Base-by-base conservation (phyloP, 257 asterid species). In the Thymus quinquecostatus region DNA sequence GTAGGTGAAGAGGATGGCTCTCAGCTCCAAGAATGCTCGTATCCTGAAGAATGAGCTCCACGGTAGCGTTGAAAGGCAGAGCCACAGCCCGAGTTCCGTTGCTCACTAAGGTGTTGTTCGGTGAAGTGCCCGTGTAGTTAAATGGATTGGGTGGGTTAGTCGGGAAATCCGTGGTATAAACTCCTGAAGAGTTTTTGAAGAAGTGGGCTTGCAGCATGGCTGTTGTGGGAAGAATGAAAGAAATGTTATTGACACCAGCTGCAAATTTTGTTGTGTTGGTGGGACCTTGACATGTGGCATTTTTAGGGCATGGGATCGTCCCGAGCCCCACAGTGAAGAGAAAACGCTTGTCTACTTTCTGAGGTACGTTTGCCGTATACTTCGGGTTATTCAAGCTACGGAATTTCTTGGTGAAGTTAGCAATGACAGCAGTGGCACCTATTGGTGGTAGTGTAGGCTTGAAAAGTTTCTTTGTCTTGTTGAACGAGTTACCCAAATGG, bases 21-120 rank as follows among this genome's bases (percentile, higher is more conserved):
- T 89, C 96, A 2, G 86, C 88, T n/a, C 96, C 92, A 33, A 89
- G 76, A 78, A 85, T 89, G 86, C 85, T 84, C 0, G 90, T 89
- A 43, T 68, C 96, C 79, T 89, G 96, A 71, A 89, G 33, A 64
- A 89, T 82, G 21, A 89, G 55, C 71, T 89, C 90, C 79, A 87
- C 96, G 2, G 84, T 85, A 1, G 91, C 51, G 69, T 87, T 87
- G 79, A 80, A 89, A 7, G 81, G 82, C 43, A 89, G 80, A 30
- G 75, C 86, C 10, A 83, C 82, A 1, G 69, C 75, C 13, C 70
- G 85, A 33, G 93, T 87, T 55, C 74, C 87, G 27, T 81, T 85
- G 69, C 82, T 80, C 53, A 87, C 91, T 0, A 54, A 1, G 0
- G 93, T 87, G 76, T 83, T 89, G 75, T 89, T 87, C 0, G 96